Percentiles rank a stretch among this genome's conserved stretches.
These are phyloP conservation scores for Colletotrichum camelliae DNA, from an alignment of 2,329 filamentous ascomycete species.

Conservation along the genomic window DNA sequence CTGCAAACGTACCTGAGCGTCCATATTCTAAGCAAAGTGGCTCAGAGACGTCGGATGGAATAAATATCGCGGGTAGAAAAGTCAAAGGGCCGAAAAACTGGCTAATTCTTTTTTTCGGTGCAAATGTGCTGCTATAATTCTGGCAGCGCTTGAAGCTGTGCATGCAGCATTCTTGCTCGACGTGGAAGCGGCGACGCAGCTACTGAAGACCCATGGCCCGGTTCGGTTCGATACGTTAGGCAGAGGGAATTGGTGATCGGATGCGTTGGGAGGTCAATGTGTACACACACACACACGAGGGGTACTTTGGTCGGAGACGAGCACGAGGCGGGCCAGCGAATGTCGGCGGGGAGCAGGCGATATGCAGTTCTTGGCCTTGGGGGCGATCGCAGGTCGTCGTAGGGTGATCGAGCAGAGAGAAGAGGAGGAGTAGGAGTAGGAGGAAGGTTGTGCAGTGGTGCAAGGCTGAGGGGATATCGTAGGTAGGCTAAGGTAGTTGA, in stretches of 20 bases:
- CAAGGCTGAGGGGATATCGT: slow-evolving; percentile 23
- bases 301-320: slow-evolving; percentile 23
- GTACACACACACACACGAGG: slow-evolving; percentile 15
- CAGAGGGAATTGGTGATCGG: not conserved
- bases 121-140: slow-evolving; percentile 46
- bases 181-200: slow-evolving; percentile 38
- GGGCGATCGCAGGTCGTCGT: not conserved
- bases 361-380: not conserved
- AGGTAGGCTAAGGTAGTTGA: not conserved
- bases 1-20: slow-evolving; percentile 49
- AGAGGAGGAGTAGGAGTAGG: not conserved
- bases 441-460: not conserved
- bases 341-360: not conserved
- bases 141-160: slow-evolving; percentile 42
- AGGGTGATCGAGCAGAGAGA: not conserved
- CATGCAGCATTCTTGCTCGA: slow-evolving; percentile 46
- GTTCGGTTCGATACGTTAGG: slow-evolving; percentile 24
- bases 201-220: slow-evolving; percentile 47
- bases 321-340: not conserved
- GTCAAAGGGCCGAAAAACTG: slow-evolving; percentile 11
- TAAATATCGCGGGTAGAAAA: not conserved
- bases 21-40: slow-evolving; percentile 41
- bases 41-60: not conserved
- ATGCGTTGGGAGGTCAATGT: slow-evolving; percentile 5
- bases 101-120: slow-evolving; percentile 3